A percentile compares a stretch with the other conserved stretches of the same genome.
These are phyloP conservation scores for Pythium insidiosum DNA, from an alignment of 352 stramenopile species.

Conservation along the genomic window DNA sequence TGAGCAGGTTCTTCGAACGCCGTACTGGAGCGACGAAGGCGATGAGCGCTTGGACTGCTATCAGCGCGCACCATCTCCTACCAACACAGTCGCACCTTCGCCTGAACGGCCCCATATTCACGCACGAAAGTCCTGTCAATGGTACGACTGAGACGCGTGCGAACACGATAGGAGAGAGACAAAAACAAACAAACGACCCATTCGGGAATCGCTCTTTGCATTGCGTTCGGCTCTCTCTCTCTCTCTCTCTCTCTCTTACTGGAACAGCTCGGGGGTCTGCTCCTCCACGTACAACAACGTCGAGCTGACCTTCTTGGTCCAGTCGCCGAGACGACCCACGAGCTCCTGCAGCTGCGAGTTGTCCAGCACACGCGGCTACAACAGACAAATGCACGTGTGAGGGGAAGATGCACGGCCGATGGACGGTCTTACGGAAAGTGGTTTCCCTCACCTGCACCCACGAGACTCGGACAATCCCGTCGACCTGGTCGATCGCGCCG, in stretches of 20 bases:
- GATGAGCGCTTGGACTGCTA: slow-evolving; percentile 1
- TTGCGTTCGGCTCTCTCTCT: no score
- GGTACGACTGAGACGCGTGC: slow-evolving; percentile 31
- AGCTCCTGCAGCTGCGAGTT: slow-evolving; percentile 74
- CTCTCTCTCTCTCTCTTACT: slow-evolving; percentile 31
- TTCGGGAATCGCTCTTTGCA: not conserved
- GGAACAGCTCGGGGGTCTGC: slow-evolving; percentile 81
- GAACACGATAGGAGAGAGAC: not conserved
- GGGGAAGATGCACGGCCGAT: no score
- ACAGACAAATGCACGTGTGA: no score
- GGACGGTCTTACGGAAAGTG: no score
- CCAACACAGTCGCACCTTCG: slow-evolving; percentile 1
- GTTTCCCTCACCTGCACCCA: slow-evolving; percentile 96
- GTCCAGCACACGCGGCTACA: slow-evolving; percentile 69
- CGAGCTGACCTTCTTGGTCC: slow-evolving; percentile 80
- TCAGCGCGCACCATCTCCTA: slow-evolving; percentile 1
- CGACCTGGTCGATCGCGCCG: slow-evolving; percentile 90
- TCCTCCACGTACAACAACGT: slow-evolving; percentile 83
- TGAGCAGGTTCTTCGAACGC: slow-evolving; percentile 10
- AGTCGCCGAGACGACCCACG: slow-evolving; percentile 52
- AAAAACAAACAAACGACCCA: slow-evolving; percentile 3
- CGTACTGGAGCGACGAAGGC: slow-evolving; percentile 15
- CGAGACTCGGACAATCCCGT: slow-evolving; percentile 90
- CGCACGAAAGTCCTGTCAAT: slow-evolving; percentile 32
- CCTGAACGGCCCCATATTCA: slow-evolving; percentile 15